phyloP scores from a whole-genome alignment of 495 filamentous ascomycete genomes.

The Chaetomium fimeti region DNA sequence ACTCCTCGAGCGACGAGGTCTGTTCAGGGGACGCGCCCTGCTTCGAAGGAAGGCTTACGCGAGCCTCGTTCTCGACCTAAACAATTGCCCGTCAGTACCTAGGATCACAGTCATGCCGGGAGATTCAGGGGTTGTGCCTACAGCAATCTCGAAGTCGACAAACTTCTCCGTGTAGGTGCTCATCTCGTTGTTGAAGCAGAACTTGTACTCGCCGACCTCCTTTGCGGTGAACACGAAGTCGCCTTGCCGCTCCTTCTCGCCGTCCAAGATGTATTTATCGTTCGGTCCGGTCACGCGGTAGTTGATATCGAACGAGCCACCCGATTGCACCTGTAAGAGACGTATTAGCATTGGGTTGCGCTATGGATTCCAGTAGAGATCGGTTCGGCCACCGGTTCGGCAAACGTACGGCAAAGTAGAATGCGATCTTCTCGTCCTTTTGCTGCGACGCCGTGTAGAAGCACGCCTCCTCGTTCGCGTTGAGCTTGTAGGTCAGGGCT shows the following conservation, averaged over 20 bases:
- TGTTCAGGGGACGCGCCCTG: conserved; percentile 92
- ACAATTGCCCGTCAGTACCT: conserved; percentile 20
- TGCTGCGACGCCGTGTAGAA: conserved; percentile 81
- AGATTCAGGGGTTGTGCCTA: conserved; percentile 46
- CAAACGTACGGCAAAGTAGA: conserved; percentile 90
- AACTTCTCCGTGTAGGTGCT: conserved; percentile 96
- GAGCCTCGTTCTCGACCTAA: conserved; percentile 91
- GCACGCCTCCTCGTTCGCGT: conserved; percentile 89
- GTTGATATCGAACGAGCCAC: conserved; percentile 93
- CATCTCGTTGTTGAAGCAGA: conserved; percentile 99
- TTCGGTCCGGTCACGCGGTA: conserved; percentile 83
- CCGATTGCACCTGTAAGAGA: conserved; percentile 77
- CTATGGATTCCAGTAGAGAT: not conserved
- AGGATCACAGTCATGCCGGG: not conserved
- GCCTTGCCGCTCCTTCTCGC: conserved; percentile 88
- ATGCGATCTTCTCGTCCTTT: conserved; percentile 83
- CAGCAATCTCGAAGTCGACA: conserved; percentile 97
- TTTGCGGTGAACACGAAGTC: conserved; percentile 98
- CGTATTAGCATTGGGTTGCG: not conserved
- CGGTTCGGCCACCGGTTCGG: not conserved
- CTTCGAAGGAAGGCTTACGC: conserved; percentile 79
- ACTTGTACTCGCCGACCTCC: conserved; percentile 88
- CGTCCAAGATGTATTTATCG: conserved; percentile 80
- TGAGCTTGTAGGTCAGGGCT: conserved; percentile 90
- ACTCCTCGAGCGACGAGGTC: conserved; percentile 86